phyloP scores from a whole-genome alignment of 2,329 filamentous ascomycete species.

The Cladorrhinum sp. region DNA sequence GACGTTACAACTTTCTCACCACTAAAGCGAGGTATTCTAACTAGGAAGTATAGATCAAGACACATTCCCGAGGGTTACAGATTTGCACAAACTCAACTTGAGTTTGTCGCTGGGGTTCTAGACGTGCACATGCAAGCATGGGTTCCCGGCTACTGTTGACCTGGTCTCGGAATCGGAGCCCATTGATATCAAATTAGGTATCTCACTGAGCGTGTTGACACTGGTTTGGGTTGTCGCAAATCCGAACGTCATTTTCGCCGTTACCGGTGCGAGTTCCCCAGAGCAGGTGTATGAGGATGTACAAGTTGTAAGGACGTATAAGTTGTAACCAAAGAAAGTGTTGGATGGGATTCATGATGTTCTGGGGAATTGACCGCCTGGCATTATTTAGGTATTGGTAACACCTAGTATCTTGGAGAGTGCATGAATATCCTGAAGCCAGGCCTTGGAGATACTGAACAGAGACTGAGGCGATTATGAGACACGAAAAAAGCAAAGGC shows the following conservation, averaged over 20 bases:
- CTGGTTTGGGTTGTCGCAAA: slow-evolving; percentile 63
- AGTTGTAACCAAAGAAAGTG: slow-evolving; percentile 57
- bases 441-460: too few species aligned
- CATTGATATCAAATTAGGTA: slow-evolving; percentile 62
- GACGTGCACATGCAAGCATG: slow-evolving; percentile 51
- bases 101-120: slow-evolving; percentile 54
- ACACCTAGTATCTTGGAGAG: too few species aligned
- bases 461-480: too few species aligned
- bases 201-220: slow-evolving; percentile 54
- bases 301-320: slow-evolving; percentile 48
- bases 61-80: slow-evolving; percentile 56
- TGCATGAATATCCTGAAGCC: too few species aligned
- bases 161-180: slow-evolving; percentile 58
- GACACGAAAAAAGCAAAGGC: too few species aligned
- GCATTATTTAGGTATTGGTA: slow-evolving; percentile 30
- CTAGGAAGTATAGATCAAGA: slow-evolving; percentile 62
- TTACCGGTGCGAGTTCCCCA: slow-evolving; percentile 57
- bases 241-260: slow-evolving; percentile 58
- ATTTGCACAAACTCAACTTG: slow-evolving; percentile 54
- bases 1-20: slow-evolving; percentile 54
- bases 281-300: slow-evolving; percentile 61
- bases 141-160: slow-evolving; percentile 51
- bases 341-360: slow-evolving; percentile 58
- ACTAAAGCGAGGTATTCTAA: slow-evolving; percentile 54
- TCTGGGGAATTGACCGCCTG: slow-evolving; percentile 55